Percentiles rank a stretch among this genome's conserved stretches.
phyloP scores from a whole-genome alignment of 1,139 yeast genomes.

The Scheffersomyces parashehatae region DNA sequence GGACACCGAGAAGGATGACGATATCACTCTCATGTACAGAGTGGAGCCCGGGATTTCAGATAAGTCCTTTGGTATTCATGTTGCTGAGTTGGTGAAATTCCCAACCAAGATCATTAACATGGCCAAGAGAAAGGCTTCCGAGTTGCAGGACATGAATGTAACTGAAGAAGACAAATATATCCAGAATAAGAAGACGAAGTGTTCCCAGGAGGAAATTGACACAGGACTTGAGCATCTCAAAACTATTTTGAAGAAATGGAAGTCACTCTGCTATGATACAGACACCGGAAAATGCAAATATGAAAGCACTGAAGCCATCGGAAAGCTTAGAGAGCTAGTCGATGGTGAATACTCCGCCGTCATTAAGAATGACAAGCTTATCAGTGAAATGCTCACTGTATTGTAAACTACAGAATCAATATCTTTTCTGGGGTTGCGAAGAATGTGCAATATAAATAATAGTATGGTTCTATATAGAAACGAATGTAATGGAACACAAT shows the following conservation, averaged over 20 bases:
- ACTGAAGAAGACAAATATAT: constrained; percentile 43
- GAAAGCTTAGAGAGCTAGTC: constrained; percentile 38
- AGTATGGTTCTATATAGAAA: neutral
- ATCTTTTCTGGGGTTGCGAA: constrained; percentile 1
- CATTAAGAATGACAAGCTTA: constrained; percentile 35
- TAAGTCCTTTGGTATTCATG: constrained; percentile 96
- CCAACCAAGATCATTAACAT: constrained; percentile 84
- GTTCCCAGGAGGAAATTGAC: constrained; percentile 54
- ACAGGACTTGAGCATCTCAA: constrained; percentile 60
- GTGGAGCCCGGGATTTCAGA: constrained; percentile 93
- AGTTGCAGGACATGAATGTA: constrained; percentile 66
- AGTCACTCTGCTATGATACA: constrained; percentile 43
- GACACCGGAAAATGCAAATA: constrained; percentile 27
- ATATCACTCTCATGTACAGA: constrained; percentile 83
- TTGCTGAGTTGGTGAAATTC: constrained; percentile 91
- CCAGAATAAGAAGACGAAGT: constrained; percentile 50
- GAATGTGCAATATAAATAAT: neutral
- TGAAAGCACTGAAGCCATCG: constrained; percentile 36
- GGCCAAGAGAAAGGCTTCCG: constrained; percentile 94
- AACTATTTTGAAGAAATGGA: constrained; percentile 64
- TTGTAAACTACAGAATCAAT: constrained; percentile 17
- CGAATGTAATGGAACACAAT: neutral
- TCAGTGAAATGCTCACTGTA: constrained; percentile 40
- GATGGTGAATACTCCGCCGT: constrained; percentile 22
- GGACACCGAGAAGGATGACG: constrained; percentile 46